phyloP scores from a whole-genome alignment of 148 eudicot genomes.

The Rhododendron kiyosumense region DNA sequence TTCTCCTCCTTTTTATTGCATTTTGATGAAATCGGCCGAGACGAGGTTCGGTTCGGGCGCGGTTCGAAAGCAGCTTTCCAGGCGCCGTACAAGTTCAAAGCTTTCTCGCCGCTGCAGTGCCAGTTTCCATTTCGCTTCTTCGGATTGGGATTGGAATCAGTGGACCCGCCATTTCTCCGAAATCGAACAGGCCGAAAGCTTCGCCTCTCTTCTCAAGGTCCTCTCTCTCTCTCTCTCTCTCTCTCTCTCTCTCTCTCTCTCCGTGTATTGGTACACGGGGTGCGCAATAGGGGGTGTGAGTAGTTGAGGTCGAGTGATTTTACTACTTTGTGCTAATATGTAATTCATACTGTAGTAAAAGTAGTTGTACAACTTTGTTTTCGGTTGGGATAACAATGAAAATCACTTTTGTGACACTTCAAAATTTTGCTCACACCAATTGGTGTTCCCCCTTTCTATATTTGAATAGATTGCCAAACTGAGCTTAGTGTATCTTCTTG shows the following conservation, averaged over 20 bases:
- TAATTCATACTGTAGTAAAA: too few relatives aligned
- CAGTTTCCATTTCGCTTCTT: not conserved
- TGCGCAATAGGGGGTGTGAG: too few relatives aligned
- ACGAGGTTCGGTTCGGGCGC: slow-evolving; percentile 3
- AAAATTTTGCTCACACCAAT: too few relatives aligned
- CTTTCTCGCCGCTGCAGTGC: slow-evolving; percentile 31
- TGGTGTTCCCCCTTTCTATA: too few relatives aligned
- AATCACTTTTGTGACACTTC: too few relatives aligned
- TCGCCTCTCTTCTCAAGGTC: slow-evolving; percentile 66
- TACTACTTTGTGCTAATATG: too few relatives aligned
- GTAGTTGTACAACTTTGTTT: too few relatives aligned
- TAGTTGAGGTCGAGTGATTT: too few relatives aligned
- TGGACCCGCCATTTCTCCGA: slow-evolving; percentile 63
- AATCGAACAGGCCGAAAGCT: slow-evolving; percentile 62
- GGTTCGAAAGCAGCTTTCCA: slow-evolving; percentile 9
- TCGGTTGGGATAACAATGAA: too few relatives aligned
- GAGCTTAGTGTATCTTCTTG: too few relatives aligned
- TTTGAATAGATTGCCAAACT: too few relatives aligned
- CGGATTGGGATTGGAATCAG: slow-evolving; percentile 67
- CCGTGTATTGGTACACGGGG: not conserved
- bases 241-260: not conserved
- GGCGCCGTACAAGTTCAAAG: slow-evolving; percentile 6
- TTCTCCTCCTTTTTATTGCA: slow-evolving; percentile 10
- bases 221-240: not conserved
- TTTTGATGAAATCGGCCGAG: slow-evolving; percentile 1